Percentiles rank a stretch among this genome's conserved stretches.
Conservation (phyloP, 441 rosid species). For the Populus hybrid region DNA sequence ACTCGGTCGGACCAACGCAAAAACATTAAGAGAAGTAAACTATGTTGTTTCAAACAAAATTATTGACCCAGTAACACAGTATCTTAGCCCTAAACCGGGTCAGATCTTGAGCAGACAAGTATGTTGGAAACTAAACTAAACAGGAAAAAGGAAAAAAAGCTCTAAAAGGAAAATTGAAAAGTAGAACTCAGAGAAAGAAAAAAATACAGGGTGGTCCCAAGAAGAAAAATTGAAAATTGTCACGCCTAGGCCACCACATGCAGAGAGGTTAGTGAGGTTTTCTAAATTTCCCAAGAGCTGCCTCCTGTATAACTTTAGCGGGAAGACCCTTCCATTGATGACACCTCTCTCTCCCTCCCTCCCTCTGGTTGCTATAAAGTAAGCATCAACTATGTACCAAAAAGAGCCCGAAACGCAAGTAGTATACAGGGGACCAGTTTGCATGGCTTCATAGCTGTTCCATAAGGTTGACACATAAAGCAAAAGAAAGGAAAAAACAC, state of each 20-base stretch:
- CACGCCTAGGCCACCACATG: constrained; percentile 51
- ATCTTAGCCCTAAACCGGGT: too few species aligned
- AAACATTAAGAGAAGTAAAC: too few species aligned
- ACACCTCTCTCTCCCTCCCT: not conserved
- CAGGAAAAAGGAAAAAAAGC: not conserved
- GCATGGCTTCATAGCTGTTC: constrained; percentile 23
- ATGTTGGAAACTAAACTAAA: not conserved
- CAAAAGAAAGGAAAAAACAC: not conserved
- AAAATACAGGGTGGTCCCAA: constrained; percentile 42
- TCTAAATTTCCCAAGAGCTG: constrained; percentile 22
- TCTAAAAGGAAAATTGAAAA: constrained; percentile 2
- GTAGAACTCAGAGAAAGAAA: constrained; percentile 2
- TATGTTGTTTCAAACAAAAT: too few species aligned
- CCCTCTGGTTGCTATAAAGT: constrained; percentile 21
- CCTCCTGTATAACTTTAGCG: constrained; percentile 21
- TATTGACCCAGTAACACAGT: too few species aligned
- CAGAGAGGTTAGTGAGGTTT: constrained; percentile 36
- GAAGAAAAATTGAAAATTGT: constrained; percentile 40
- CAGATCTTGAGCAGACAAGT: too few species aligned
- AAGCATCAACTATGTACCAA: constrained; percentile 31
- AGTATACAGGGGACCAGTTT: constrained; percentile 28
- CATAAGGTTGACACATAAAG: constrained; percentile 21
- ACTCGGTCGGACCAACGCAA: too few species aligned
- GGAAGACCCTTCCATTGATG: constrained; percentile 17
- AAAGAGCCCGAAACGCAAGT: constrained; percentile 20